Evolutionary conservation across 1,284 basidiomycete genomes (phyloP).

Genomic region (Agroathelia rolfsii): DNA sequence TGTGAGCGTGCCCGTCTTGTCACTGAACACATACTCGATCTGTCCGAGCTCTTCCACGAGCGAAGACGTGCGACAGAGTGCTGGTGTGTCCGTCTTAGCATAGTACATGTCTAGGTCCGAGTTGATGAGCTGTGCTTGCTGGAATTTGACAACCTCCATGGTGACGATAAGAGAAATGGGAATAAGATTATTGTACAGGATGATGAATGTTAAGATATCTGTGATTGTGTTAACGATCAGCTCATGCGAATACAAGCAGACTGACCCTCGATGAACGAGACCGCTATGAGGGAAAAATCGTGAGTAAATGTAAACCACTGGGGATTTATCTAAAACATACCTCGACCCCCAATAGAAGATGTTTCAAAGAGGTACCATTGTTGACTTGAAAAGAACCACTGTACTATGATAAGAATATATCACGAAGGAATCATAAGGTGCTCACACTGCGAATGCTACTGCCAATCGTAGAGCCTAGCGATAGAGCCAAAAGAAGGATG

Average conservation of each 20-base stretch:
- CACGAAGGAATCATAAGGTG: constrained; percentile 4
- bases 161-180: constrained; percentile 99
- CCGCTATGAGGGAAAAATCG: no score
- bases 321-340: constrained; percentile 31
- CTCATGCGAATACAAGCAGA: constrained; percentile 7
- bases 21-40: constrained; percentile 97
- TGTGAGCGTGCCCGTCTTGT: constrained; percentile 97
- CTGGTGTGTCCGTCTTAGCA: constrained; percentile 88
- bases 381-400: constrained; percentile 76
- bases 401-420: constrained; percentile 1
- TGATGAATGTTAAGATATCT: constrained; percentile 98
- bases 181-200: constrained; percentile 98
- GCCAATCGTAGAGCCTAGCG: constrained; percentile 87
- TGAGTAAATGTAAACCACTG: no score
- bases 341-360: constrained; percentile 47
- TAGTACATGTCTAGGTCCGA: constrained; percentile 97
- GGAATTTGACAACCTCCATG: constrained; percentile 98
- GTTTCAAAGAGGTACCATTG: constrained; percentile 78
- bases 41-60: constrained; percentile 98
- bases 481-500: constrained; percentile 77
- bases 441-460: constrained; percentile 70
- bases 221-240: constrained; percentile 5
- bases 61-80: constrained; percentile 92
- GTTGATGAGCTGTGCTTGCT: constrained; percentile 96
- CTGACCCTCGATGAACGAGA: constrained; percentile 74